Percentiles rank a stretch among this genome's conserved stretches.
Conservation (phyloP, 2,329 filamentous ascomycete genomes). For the Hypoxylon sp. region DNA sequence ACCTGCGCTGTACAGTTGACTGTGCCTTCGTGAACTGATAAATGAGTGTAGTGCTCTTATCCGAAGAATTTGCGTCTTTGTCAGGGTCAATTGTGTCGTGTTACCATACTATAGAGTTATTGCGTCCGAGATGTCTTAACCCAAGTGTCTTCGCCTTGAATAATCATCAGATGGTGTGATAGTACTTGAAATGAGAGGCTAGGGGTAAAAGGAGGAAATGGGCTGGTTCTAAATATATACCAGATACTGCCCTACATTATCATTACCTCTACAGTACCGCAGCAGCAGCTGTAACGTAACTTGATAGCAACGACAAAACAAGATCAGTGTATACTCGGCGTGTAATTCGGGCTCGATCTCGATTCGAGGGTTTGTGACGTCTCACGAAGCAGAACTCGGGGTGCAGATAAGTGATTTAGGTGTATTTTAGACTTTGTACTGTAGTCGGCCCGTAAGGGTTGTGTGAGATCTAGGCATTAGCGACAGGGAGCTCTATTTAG, state of each 20-base stretch:
- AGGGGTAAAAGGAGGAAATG: background rate
- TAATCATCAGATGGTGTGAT: background rate
- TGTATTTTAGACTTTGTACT: background rate
- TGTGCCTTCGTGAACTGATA: background rate
- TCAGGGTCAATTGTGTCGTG: background rate
- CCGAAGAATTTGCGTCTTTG: background rate
- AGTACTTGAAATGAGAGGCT: background rate
- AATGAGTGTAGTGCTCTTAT: background rate
- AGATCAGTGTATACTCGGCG: background rate
- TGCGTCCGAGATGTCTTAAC: background rate
- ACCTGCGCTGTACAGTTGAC: background rate
- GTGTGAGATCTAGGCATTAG: background rate
- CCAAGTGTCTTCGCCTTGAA: background rate
- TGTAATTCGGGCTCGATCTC: background rate
- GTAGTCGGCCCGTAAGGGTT: background rate
- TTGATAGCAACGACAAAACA: background rate
- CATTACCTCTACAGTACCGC: background rate
- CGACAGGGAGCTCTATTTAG: background rate
- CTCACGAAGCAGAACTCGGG: background rate
- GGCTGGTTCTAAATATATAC: conserved; percentile 1
- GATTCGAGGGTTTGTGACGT: background rate
- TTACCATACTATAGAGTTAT: background rate
- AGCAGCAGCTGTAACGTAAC: conserved; percentile 4
- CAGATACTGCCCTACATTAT: background rate
- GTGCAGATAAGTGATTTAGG: background rate